Evolutionary conservation across 176 grass and related monocot species (phyloP).

Genomic region (Triticum timopheevii): DNA sequence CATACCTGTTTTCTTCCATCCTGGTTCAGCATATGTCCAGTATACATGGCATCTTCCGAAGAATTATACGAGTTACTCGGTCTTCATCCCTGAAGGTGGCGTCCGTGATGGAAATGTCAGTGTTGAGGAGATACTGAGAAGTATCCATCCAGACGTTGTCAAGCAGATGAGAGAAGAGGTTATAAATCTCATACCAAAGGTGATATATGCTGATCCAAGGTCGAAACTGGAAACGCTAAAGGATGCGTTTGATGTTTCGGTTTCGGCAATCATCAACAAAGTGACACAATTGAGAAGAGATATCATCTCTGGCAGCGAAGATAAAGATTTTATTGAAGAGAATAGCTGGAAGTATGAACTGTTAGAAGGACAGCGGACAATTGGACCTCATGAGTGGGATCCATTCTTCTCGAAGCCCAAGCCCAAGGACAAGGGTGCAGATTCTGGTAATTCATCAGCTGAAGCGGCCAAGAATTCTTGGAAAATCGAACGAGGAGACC

Average conservation of each 20-base stretch:
- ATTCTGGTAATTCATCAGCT: constrained; percentile 51
- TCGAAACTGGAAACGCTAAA: constrained; percentile 84
- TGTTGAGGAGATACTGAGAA: constrained; percentile 70
- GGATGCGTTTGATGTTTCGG: constrained; percentile 87
- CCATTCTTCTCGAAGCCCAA: constrained; percentile 97
- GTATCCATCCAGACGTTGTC: constrained; percentile 53
- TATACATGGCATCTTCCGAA: constrained; percentile 96
- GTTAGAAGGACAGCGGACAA: constrained; percentile 59
- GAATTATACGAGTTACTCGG: constrained; percentile 89
- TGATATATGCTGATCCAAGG: constrained; percentile 94
- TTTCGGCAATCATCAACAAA: constrained; percentile 75
- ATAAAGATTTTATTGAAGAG: constrained; percentile 87
- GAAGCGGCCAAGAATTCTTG: constrained; percentile 86
- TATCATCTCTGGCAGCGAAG: constrained; percentile 59
- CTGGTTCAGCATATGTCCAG: constrained; percentile 86
- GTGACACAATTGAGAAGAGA: constrained; percentile 84
- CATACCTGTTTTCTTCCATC: constrained; percentile 98
- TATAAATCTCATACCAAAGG: constrained; percentile 78
- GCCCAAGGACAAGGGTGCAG: constrained; percentile 44
- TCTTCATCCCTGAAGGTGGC: constrained; percentile 86
- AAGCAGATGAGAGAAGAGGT: constrained; percentile 88
- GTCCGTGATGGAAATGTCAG: constrained; percentile 55
- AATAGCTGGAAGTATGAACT: constrained; percentile 94
- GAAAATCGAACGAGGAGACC: constrained; percentile 69
- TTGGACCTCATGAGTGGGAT: constrained; percentile 89